phyloP scores from a whole-genome alignment of 192 early-diverging fungal genomes.

The Coemansia asiatica region DNA sequence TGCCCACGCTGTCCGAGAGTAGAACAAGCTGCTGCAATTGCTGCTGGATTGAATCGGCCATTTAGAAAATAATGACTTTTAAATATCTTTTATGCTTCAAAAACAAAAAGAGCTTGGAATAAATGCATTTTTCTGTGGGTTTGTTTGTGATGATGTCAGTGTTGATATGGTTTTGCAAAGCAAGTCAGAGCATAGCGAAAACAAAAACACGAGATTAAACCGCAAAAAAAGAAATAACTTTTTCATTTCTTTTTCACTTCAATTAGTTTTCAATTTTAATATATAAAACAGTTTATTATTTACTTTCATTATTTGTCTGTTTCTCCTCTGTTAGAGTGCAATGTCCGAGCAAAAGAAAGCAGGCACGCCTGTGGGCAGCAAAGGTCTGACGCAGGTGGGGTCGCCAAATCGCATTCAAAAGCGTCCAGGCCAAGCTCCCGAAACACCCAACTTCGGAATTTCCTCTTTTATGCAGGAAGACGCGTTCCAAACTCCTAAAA shows the following conservation, averaged over 20 bases:
- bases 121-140: background rate
- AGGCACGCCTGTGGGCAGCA: slow-evolving; percentile 31
- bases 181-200: too few species aligned
- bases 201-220: too few species aligned
- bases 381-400: slow-evolving; percentile 43
- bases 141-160: background rate
- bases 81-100: too few species aligned
- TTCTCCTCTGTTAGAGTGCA: slow-evolving; percentile 1
- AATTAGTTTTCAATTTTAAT: background rate
- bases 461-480: slow-evolving; percentile 2
- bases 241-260: slow-evolving; percentile 7
- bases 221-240: too few species aligned
- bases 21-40: slow-evolving; percentile 54
- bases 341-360: slow-evolving; percentile 12
- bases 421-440: slow-evolving; percentile 3
- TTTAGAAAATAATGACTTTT: background rate
- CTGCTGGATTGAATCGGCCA: slow-evolving; percentile 56
- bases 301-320: too few species aligned
- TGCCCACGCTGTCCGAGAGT: slow-evolving; percentile 49
- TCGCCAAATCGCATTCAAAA: slow-evolving; percentile 41
- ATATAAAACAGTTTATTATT: too few species aligned
- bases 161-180: too few species aligned
- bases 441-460: background rate
- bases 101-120: too few species aligned
- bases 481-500: background rate